Evolutionary conservation across 2,329 filamentous ascomycete genomes (phyloP), one percentile per base, ranked within the genome.

Genomic region (Diaporthe sp.): DNA sequence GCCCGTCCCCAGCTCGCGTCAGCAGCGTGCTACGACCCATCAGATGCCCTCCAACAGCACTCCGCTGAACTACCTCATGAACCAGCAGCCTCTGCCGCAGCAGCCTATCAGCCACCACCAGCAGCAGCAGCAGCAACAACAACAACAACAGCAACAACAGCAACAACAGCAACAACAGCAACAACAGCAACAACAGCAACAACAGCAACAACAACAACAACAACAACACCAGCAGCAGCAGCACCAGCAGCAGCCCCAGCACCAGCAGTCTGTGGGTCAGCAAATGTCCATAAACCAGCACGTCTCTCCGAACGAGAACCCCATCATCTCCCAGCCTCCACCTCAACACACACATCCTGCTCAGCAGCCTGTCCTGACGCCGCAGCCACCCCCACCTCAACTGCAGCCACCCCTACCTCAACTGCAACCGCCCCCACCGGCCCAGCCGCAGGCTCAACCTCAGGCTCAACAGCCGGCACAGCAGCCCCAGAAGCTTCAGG

Each of bases 1-100:
- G 78, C 84, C 87, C 55, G 84, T 87, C 76, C 83, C 83, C 75
- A 82, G 86, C 73, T 82, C 85, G 73, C 82, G 85, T 68, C 83
- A 87, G 78, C 70, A 70, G 42, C 87, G 84, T 77, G 84, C 81
- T 55, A 85, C 84, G 32, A 85, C 82, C 56, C 82, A 83, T 75
- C 85, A 86, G 82, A 87, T 88, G 81, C 83, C 83, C 77, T 76
- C 82, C 19, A 82, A 82, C 59, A 82, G 82, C 65, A 79, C 78
- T 39, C 72, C 79, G 27, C 77, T 81, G 25, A 79, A 76, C 63
- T 84, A 84, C 72, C 61, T 71, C 37, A 77, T 75, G 73, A 78
- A 76, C 30, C 75, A 76, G 39, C 77, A 77, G 63, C 56, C 71
- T 19, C 70, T 79, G 58, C 73, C 73, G 13, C 76, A 75, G n/a